These are phyloP conservation scores for Auriscalpium microsporum DNA, from an alignment of 768 basidiomycete genomes.

Conservation along the genomic window DNA sequence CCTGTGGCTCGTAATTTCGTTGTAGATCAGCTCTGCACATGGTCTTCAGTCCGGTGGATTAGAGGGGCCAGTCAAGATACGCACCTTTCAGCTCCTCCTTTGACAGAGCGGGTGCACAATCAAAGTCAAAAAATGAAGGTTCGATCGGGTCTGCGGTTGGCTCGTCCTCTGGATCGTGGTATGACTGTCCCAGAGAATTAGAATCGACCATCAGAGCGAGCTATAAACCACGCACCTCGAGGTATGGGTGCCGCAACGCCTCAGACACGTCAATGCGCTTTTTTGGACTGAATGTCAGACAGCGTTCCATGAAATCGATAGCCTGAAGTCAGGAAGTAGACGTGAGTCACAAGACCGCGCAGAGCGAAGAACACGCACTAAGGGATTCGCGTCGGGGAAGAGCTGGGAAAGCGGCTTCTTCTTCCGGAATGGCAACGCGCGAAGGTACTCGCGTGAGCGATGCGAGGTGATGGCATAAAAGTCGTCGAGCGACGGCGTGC, in stretches of 20 bases:
- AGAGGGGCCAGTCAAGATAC: background rate
- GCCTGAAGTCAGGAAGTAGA: conserved; percentile 34
- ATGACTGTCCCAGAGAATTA: conserved; percentile 40
- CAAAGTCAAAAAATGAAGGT: conserved; percentile 78
- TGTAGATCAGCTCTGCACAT: conserved; percentile 11
- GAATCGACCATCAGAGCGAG: too few relatives aligned
- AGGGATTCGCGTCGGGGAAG: conserved; percentile 67
- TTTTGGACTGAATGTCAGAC: conserved; percentile 79
- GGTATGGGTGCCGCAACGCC: conserved; percentile 83
- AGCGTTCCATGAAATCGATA: conserved; percentile 71
- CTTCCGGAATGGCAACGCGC: conserved; percentile 81
- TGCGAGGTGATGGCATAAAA: conserved; percentile 87
- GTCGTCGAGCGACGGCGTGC: conserved; percentile 84
- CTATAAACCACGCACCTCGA: conserved; percentile 45
- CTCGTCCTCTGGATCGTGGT: conserved; percentile 86
- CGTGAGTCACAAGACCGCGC: background rate
- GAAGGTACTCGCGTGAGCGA: conserved; percentile 77
- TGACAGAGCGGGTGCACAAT: conserved; percentile 53
- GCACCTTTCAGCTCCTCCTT: conserved; percentile 67
- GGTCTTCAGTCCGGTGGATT: background rate
- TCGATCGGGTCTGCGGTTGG: conserved; percentile 71
- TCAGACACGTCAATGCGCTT: conserved; percentile 83
- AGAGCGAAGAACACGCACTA: conserved; percentile 31
- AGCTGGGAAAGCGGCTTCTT: conserved; percentile 61
- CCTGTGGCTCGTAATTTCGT: conserved; percentile 6